Percentiles rank a stretch among this genome's conserved stretches.
These are phyloP conservation scores for Eremochloa ophiuroides DNA, from an alignment of 176 grass and related monocot genomes.

Conservation along the genomic window DNA sequence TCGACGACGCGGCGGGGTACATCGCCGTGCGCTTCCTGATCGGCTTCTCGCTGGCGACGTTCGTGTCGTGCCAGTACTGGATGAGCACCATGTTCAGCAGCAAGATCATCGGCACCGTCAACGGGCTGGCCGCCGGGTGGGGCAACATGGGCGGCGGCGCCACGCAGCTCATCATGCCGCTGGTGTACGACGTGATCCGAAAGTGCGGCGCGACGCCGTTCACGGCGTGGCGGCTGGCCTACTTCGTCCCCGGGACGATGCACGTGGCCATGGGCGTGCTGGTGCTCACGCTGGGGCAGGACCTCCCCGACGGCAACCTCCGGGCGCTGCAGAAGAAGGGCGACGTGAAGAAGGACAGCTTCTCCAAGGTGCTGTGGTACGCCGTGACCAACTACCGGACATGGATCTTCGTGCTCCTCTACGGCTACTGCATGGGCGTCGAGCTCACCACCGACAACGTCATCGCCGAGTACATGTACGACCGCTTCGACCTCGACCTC, in stretches of 20 bases:
- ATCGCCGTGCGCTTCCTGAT: conserved; percentile 64
- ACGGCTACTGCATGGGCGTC: conserved; percentile 89
- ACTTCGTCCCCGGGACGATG: conserved; percentile 64
- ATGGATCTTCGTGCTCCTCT: conserved; percentile 86
- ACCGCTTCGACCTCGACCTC: conserved; percentile 73
- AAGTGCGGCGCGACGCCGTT: conserved; percentile 57
- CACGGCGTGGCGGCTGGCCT: conserved; percentile 73
- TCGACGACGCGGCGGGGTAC: conserved; percentile 41
- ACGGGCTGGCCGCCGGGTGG: conserved; percentile 70
- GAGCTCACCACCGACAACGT: conserved; percentile 94
- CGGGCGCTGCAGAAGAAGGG: conserved; percentile 54
- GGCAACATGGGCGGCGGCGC: conserved; percentile 97
- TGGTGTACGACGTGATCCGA: conserved; percentile 66
- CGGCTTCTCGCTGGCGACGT: conserved; percentile 78
- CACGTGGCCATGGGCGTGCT: conserved; percentile 69
- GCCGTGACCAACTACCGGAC: conserved; percentile 80
- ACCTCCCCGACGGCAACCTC: conserved; percentile 85
- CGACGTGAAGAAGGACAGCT: conserved; percentile 57
- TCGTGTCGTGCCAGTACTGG: conserved; percentile 94
- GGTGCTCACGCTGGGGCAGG: conserved; percentile 73
- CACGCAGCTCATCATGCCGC: conserved; percentile 92
- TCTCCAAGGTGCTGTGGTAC: conserved; percentile 63
- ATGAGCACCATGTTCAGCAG: conserved; percentile 98
- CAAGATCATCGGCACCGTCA: conserved; percentile 76
- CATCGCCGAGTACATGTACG: conserved; percentile 84